These are phyloP conservation scores for Pseudogymnoascus sp. DNA, from an alignment of 2,329 filamentous ascomycete genomes.

Conservation along the genomic window DNA sequence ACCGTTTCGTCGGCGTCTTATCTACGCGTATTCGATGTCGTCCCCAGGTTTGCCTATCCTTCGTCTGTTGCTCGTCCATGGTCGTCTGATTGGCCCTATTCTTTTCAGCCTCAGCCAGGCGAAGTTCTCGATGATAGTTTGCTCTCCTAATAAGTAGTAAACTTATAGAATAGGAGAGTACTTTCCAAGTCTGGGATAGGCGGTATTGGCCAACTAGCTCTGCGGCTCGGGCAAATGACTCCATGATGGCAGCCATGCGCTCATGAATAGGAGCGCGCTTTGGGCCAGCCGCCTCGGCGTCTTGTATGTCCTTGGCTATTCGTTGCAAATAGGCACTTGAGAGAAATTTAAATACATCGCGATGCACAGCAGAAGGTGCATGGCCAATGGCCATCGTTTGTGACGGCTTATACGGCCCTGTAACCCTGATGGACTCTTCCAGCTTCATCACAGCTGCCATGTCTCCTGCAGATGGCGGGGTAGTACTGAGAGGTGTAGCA, in stretches of 20 bases:
- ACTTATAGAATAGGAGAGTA: constrained; percentile 47
- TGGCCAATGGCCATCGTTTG: constrained; percentile 56
- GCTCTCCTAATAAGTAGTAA: constrained; percentile 46
- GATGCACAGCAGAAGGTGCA: constrained; percentile 43
- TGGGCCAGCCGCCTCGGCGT: constrained; percentile 13
- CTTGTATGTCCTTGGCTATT: constrained; percentile 25
- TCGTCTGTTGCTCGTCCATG: constrained; percentile 9
- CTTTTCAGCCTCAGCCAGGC: constrained; percentile 32
- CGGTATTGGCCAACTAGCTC: constrained; percentile 49
- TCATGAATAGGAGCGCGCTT: constrained; percentile 37
- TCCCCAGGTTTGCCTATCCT: constrained; percentile 1
- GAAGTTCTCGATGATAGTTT: constrained; percentile 46
- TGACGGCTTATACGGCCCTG: constrained; percentile 48
- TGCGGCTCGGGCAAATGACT: constrained; percentile 49
- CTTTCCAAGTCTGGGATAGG: constrained; percentile 55
- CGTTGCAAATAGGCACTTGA: constrained; percentile 48
- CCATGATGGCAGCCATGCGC: constrained; percentile 42
- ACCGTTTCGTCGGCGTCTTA: constrained; percentile 21
- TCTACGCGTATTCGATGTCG: constrained; percentile 11
- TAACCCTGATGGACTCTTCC: constrained; percentile 50
- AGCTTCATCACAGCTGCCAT: constrained; percentile 39
- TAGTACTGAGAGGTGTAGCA: constrained; percentile 41
- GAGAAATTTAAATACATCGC: constrained; percentile 46
- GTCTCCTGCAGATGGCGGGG: constrained; percentile 37
- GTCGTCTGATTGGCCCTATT: constrained; percentile 22